phyloP scores from a whole-genome alignment of 2,329 filamentous ascomycete species.

The Pseudogymnoascus pannorum region DNA sequence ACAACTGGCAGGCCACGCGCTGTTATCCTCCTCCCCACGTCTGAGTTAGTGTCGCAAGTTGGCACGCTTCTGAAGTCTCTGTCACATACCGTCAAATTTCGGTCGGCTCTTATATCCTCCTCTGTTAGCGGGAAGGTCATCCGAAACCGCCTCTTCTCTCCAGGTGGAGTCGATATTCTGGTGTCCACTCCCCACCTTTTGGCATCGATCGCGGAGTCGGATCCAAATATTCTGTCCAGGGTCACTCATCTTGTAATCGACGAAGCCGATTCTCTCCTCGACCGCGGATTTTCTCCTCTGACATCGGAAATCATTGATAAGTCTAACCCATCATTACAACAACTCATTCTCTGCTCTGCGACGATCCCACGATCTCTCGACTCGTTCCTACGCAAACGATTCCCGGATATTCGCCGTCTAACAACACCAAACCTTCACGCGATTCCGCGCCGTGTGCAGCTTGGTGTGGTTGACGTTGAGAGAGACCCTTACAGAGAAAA shows the following conservation, averaged over 20 bases:
- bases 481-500: constrained; percentile 92
- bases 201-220: constrained; percentile 76
- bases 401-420: constrained; percentile 75
- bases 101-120: constrained; percentile 74
- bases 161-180: constrained; percentile 74
- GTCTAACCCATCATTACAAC: constrained; percentile 70
- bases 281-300: constrained; percentile 80
- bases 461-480: constrained; percentile 86
- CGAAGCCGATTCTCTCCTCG: constrained; percentile 92
- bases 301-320: constrained; percentile 80
- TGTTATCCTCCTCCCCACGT: constrained; percentile 82
- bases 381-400: constrained; percentile 70
- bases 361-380: constrained; percentile 91
- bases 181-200: constrained; percentile 86
- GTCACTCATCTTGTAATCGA: constrained; percentile 86
- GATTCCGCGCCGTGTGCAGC: constrained; percentile 87
- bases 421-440: constrained; percentile 95
- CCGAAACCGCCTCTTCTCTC: constrained; percentile 73
- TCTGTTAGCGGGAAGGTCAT: constrained; percentile 71
- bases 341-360: constrained; percentile 88
- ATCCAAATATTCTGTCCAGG: constrained; percentile 87
- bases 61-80: constrained; percentile 72
- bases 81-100: constrained; percentile 81
- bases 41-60: constrained; percentile 87
- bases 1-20: constrained; percentile 73